Evolutionary conservation across 1,139 yeast species (phyloP).

Genomic region (Blastobotrys serpentis): DNA sequence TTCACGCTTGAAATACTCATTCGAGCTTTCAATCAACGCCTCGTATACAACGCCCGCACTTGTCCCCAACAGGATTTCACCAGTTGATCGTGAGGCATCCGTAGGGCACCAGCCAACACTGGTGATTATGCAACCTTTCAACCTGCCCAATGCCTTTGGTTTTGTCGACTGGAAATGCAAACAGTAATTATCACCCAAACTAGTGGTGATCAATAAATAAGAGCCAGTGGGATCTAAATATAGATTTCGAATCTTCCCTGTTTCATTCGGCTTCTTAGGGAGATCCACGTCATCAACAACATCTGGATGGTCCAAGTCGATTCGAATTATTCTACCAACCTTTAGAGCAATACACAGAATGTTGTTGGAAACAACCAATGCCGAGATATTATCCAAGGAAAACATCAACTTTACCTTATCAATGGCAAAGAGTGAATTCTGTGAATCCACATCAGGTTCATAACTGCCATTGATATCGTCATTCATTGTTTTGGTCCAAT

Average conservation of each 20-base stretch:
- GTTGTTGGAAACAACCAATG: conserved; percentile 50
- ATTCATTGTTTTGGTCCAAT: not conserved
- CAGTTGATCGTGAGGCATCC: conserved; percentile 43
- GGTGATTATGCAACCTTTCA: conserved; percentile 45
- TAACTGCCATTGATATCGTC: conserved; percentile 1
- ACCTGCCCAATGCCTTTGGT: conserved; percentile 43
- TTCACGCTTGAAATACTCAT: conserved; percentile 44
- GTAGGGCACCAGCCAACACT: conserved; percentile 47
- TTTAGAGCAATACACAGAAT: conserved; percentile 48
- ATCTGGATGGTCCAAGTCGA: conserved; percentile 56
- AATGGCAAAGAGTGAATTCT: conserved; percentile 36
- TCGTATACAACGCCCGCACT: conserved; percentile 49
- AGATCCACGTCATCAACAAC: conserved; percentile 44
- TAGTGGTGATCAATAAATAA: conserved; percentile 50
- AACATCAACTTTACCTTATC: conserved; percentile 61
- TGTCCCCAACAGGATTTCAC: conserved; percentile 52
- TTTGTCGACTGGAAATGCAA: conserved; percentile 41
- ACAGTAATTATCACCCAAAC: conserved; percentile 47
- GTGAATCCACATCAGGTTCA: not conserved
- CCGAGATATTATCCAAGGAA: conserved; percentile 44
- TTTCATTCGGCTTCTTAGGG: conserved; percentile 31
- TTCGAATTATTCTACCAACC: conserved; percentile 48
- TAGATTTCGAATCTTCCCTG: conserved; percentile 40
- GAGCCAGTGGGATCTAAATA: conserved; percentile 51
- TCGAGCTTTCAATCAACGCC: conserved; percentile 45